Conservation (phyloP, 225 moss, liverwort and hornwort genomes). For the Thuidium tamariscinum region DNA sequence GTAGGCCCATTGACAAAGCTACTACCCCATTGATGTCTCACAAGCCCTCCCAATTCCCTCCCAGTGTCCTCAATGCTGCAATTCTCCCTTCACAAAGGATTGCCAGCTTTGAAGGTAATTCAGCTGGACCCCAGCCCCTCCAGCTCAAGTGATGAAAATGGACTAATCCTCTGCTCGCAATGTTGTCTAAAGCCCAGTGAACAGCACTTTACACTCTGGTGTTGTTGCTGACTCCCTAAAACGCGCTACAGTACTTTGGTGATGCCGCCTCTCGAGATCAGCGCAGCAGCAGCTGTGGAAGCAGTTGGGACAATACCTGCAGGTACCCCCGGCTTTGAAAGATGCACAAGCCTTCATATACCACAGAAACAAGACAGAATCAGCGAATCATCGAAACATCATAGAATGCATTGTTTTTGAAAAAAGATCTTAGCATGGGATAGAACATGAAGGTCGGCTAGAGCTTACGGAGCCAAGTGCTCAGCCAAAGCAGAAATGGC, state of each 20-base stretch:
- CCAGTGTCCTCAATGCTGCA: background rate
- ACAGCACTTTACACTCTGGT: background rate
- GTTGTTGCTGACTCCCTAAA: background rate
- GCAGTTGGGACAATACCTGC: slow-evolving; percentile 83
- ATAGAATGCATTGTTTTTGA: background rate
- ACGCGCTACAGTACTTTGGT: slow-evolving; percentile 17
- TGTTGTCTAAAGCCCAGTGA: background rate
- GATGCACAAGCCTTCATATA: slow-evolving; percentile 56
- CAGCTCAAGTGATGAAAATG: background rate
- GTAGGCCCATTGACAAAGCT: background rate
- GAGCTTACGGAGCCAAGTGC: slow-evolving; percentile 77
- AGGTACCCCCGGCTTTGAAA: slow-evolving; percentile 79
- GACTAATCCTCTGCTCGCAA: background rate
- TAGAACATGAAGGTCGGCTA: background rate
- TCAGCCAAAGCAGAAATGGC: slow-evolving; percentile 93
- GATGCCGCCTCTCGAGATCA: slow-evolving; percentile 55
- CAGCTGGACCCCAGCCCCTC: background rate
- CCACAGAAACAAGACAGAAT: background rate
- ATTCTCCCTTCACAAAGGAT: background rate
- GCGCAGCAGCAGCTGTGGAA: slow-evolving; percentile 74
- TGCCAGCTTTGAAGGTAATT: background rate
- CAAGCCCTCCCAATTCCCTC: background rate
- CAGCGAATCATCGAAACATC: background rate
- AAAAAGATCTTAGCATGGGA: background rate
- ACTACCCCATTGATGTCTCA: background rate